Evolutionary conservation across 1,284 basidiomycete species (phyloP).

Genomic region (Chondrostereum purpureum): DNA sequence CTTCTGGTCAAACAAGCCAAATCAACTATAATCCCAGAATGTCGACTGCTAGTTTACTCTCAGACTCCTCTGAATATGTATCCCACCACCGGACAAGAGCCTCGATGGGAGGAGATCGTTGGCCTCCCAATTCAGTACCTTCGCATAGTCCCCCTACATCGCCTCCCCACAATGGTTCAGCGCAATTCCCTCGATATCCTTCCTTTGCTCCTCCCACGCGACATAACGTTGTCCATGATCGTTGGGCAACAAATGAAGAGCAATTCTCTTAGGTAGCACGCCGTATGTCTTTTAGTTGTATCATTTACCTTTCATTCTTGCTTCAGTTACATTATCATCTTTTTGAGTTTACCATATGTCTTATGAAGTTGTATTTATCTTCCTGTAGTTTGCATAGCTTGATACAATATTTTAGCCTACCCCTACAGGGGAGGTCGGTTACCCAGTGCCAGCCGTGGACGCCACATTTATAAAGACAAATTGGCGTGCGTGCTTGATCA

Average conservation of each 20-base stretch:
- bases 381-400: background rate
- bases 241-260: slow-evolving; percentile 21
- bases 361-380: background rate
- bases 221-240: slow-evolving; percentile 2
- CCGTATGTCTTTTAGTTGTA: no score
- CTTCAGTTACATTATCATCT: background rate
- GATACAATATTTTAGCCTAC: background rate
- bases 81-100: background rate
- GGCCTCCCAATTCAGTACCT: background rate
- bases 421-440: background rate
- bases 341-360: background rate
- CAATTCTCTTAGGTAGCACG: slow-evolving; percentile 16
- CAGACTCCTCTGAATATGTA: no score
- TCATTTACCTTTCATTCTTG: slow-evolving; percentile 5
- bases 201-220: slow-evolving; percentile 12
- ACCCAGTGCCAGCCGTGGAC: background rate
- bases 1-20: background rate
- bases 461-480: background rate
- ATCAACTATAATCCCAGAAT: background rate
- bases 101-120: background rate
- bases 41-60: background rate
- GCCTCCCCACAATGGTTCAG: slow-evolving; percentile 4
- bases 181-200: slow-evolving; percentile 10
- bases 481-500: background rate
- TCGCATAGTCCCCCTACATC: slow-evolving; percentile 1